phyloP scores from a whole-genome alignment of 176 grass and related monocot species.

The Bolboschoenus planiculmis region DNA sequence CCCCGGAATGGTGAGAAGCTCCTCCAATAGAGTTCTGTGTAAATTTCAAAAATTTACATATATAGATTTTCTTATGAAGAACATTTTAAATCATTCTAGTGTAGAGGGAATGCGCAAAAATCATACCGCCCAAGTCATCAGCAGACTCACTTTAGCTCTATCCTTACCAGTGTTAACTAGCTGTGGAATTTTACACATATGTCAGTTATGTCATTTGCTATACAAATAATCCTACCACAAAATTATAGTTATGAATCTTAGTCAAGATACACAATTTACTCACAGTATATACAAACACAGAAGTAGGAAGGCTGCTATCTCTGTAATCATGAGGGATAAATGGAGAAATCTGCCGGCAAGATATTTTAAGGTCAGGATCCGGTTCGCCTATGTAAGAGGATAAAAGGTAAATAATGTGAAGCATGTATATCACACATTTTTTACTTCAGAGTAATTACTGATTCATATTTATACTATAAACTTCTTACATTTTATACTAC shows the following conservation, averaged over 20 bases:
- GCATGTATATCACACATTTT: background rate
- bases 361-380: conserved; percentile 93
- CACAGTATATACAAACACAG: conserved; percentile 96
- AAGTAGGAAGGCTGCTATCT: conserved; percentile 86
- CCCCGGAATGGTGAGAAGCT: conserved; percentile 74
- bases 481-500: background rate
- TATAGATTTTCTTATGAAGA: conserved; percentile 15
- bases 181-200: conserved; percentile 42
- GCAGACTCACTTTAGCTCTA: conserved; percentile 90
- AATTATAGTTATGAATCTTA: background rate
- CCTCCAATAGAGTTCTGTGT: conserved; percentile 91
- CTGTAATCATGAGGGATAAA: conserved; percentile 95
- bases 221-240: conserved; percentile 2
- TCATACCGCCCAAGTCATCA: conserved; percentile 92
- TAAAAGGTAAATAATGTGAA: conserved; percentile 20
- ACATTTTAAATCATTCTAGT: background rate
- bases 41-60: conserved; percentile 27
- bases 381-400: conserved; percentile 66
- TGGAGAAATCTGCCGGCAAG: conserved; percentile 96
- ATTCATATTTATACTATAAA: background rate
- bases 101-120: conserved; percentile 5
- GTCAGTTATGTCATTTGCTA: background rate
- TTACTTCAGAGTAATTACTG: background rate
- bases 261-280: conserved; percentile 26
- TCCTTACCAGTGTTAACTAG: conserved; percentile 91